These are phyloP conservation scores for Daedaleopsis nitida DNA, from an alignment of 768 basidiomycete genomes.

Conservation along the genomic window DNA sequence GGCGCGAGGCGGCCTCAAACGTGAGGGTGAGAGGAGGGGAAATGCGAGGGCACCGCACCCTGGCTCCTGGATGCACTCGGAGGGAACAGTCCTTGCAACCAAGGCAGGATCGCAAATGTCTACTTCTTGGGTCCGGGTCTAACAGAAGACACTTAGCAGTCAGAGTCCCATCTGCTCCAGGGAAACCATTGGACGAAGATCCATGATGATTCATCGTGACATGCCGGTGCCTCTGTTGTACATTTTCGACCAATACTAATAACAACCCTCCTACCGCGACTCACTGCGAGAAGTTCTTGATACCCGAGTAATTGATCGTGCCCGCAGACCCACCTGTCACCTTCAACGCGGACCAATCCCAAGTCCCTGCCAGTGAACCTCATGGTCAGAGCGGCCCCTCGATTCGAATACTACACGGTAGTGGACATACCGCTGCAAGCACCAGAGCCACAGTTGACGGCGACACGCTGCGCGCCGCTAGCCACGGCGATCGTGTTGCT, in stretches of 20 bases:
- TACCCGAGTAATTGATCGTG: constrained; percentile 28
- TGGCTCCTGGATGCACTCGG: too few relatives aligned
- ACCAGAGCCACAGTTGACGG: constrained; percentile 56
- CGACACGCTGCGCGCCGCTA: constrained; percentile 46
- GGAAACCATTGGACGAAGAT: too few relatives aligned
- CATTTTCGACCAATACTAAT: background rate
- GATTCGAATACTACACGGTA: background rate
- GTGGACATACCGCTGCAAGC: constrained; percentile 41
- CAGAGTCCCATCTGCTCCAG: too few relatives aligned
- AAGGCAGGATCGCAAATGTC: too few relatives aligned
- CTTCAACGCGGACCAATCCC: constrained; percentile 52
- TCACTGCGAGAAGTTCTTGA: constrained; percentile 27
- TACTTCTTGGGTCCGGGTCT: too few relatives aligned
- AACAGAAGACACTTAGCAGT: too few relatives aligned
- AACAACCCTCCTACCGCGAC: too few relatives aligned
- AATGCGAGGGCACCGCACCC: too few relatives aligned
- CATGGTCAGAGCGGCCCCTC: background rate
- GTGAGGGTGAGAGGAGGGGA: too few relatives aligned
- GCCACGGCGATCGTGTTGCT: constrained; percentile 46
- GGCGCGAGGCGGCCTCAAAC: too few relatives aligned
- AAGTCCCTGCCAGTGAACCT: constrained; percentile 34
- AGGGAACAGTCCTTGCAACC: too few relatives aligned
- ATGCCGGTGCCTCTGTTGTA: background rate
- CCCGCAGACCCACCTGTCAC: constrained; percentile 48
- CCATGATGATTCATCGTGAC: too few relatives aligned